Conservation (phyloP, 257 asterid genomes). For the Jasminum sambac region DNA sequence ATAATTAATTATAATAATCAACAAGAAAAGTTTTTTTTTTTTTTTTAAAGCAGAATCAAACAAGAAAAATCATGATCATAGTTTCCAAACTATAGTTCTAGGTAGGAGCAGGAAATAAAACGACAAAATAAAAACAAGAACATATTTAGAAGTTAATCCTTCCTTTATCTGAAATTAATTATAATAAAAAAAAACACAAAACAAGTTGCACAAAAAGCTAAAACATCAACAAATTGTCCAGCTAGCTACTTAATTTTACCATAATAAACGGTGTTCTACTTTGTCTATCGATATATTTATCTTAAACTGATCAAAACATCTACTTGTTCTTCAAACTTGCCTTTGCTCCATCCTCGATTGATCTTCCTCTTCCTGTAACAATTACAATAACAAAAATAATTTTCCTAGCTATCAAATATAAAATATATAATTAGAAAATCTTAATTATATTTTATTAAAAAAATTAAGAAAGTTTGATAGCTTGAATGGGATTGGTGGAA, state of each 20-base stretch:
- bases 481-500: no score
- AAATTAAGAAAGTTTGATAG: no score
- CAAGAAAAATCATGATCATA: background rate
- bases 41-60: no score
- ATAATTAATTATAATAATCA: no score
- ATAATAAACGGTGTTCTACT: background rate
- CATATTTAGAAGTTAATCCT: background rate
- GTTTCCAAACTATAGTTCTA: background rate
- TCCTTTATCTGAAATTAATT: background rate
- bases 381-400: background rate
- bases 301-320: background rate
- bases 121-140: no score
- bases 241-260: background rate
- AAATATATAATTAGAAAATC: no score
- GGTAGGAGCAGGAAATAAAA: background rate
- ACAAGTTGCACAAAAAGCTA: background rate
- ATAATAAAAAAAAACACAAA: background rate
- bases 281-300: background rate
- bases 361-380: background rate
- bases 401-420: no score
- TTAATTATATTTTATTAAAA: no score
- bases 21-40: no score
- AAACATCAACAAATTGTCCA: background rate
- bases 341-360: background rate
- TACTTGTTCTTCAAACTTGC: background rate